Evolutionary conservation across 345 rosid genomes (phyloP), one percentile per base, ranked within the genome.

Genomic region (Syzygium aqueum): DNA sequence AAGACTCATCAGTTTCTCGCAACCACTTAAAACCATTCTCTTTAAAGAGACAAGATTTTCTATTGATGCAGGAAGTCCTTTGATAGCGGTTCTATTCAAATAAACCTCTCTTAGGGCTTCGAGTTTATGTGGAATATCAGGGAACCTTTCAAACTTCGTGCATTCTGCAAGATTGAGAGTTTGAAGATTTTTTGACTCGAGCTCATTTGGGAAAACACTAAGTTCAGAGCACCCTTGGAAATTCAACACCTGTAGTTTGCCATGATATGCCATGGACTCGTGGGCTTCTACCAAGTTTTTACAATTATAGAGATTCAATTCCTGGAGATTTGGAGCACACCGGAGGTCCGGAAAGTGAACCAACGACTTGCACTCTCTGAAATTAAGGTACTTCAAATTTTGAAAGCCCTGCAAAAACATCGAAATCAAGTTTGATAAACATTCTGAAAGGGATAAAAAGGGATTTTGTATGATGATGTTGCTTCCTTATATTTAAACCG

Each of bases 91-190:
- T n/a, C n/a, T n/a, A n/a, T n/a, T n/a, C n/a, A n/a, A 61, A 57
- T 10, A 10, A 57, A 57, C 28, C 63, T 11, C 0, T 25, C 10
- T 57, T 10, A 57, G 13, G n/a, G 14, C 63, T 57, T 25, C 28
- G 1, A 57, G 28, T 57, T 57, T 57, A 11, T 11, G 14, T 57
- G 28, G 63, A 57, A 57, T 57, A 57, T 57, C 15, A 0, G 63
- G 63, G 14, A 57, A 57, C 28, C 28, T 57, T 11, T 25, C 63
- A 23, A 57, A 25, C 5, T 57, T 57, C 11, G 63, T 10, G 63
- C 63, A 57, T 11, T 57, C 4, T 0, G 5, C 0, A 57, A 57
- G 28, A 10, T 57, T 2, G n/a, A 57, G 28, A 25, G 12, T 6
- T 57, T 0, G 28, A 11, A 57, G n/a, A 23, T 57, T 57, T 57